Evolutionary conservation across 768 basidiomycete species (phyloP).

Genomic region (Mycena capillaripes): DNA sequence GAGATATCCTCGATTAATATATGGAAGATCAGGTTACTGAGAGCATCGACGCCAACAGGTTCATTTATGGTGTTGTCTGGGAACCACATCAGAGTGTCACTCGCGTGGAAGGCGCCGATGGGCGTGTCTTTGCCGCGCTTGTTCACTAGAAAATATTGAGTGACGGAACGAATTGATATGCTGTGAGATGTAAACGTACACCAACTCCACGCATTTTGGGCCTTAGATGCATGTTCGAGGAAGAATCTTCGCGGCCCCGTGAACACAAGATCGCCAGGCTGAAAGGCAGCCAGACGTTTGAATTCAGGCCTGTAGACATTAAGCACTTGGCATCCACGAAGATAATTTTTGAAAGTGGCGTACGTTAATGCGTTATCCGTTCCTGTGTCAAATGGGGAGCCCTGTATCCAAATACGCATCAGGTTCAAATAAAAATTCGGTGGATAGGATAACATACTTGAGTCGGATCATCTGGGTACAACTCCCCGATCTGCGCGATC

Average conservation of each 20-base stretch:
- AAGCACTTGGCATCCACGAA: neutral
- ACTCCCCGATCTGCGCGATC: neutral
- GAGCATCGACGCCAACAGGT: neutral
- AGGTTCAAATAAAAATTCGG: too few relatives aligned
- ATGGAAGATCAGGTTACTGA: neutral
- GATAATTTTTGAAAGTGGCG: neutral
- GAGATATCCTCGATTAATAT: neutral
- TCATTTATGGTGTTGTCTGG: neutral
- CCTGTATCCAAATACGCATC: neutral
- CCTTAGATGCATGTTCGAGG: conserved; percentile 45
- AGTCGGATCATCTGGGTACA: conserved; percentile 9
- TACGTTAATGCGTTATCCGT: conserved; percentile 18
- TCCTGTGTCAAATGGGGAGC: conserved; percentile 30
- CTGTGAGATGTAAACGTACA: conserved; percentile 39
- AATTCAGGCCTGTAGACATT: conserved; percentile 48
- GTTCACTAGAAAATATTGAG: conserved; percentile 41
- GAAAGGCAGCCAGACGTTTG: conserved; percentile 55
- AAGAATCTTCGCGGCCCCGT: conserved; percentile 52
- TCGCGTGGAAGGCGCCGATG: conserved; percentile 44
- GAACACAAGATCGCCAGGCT: conserved; percentile 53
- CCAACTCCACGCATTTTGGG: conserved; percentile 50
- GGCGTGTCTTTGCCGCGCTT: conserved; percentile 45
- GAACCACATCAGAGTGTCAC: conserved; percentile 34
- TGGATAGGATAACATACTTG: neutral
- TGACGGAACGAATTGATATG: neutral